Evolutionary conservation across 2,329 filamentous ascomycete genomes (phyloP).

Genomic region (Penicillium concentricum): DNA sequence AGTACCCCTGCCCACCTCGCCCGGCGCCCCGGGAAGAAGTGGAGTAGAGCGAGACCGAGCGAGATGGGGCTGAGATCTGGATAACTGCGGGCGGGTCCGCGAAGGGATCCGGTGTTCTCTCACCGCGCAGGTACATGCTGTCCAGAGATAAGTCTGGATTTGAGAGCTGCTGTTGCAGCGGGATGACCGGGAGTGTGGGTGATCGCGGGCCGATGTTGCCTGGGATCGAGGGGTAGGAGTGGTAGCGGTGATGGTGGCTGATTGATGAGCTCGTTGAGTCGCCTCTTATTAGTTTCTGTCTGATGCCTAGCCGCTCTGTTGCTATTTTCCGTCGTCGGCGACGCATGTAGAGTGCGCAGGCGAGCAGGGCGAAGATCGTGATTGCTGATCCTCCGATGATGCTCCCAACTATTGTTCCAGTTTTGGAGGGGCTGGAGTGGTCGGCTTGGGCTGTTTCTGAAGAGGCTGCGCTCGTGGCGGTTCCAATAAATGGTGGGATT

Average conservation of each 20-base stretch:
- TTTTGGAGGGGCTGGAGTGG: background rate
- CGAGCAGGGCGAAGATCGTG: constrained; percentile 23
- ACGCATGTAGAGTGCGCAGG: constrained; percentile 24
- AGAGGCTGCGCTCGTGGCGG: background rate
- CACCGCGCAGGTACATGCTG: background rate
- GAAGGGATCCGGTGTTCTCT: background rate
- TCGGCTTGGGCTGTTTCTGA: background rate
- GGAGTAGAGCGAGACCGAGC: constrained; percentile 17
- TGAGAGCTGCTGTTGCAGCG: constrained; percentile 3
- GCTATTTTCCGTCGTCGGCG: constrained; percentile 18
- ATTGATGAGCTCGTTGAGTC: constrained; percentile 17
- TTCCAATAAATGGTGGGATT: background rate
- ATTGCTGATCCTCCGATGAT: constrained; percentile 28
- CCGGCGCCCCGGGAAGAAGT: constrained; percentile 9
- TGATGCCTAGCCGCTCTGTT: constrained; percentile 6
- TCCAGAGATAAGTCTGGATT: constrained; percentile 10
- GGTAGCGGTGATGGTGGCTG: background rate
- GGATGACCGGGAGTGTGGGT: constrained; percentile 10
- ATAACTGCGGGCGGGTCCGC: constrained; percentile 10
- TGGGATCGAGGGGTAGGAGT: constrained; percentile 7
- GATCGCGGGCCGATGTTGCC: background rate
- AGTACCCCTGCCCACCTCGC: background rate
- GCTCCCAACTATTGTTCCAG: constrained; percentile 30
- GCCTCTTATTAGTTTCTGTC: constrained; percentile 19
- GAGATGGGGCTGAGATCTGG: constrained; percentile 15